These are phyloP conservation scores for Gautieria morchelliformis DNA, from an alignment of 768 basidiomycete genomes.

Conservation along the genomic window DNA sequence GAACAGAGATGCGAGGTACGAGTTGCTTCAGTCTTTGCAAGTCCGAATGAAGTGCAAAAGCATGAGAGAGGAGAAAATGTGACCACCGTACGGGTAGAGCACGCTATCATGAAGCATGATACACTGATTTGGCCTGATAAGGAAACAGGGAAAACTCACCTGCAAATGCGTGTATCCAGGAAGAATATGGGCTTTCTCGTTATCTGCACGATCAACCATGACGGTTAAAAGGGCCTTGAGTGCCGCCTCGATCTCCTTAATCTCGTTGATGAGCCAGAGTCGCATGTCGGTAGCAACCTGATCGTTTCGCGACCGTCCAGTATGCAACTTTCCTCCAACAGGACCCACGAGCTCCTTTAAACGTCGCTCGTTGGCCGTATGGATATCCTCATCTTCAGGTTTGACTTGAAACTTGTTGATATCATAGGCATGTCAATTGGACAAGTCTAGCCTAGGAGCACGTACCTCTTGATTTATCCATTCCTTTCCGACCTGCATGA, in stretches of 20 bases:
- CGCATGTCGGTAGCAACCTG: conserved; percentile 99
- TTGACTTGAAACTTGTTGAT: conserved; percentile 55
- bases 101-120: conserved; percentile 41
- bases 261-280: conserved; percentile 84
- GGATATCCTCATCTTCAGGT: conserved; percentile 96
- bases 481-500: conserved; percentile 68
- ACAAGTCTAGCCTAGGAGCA: neutral
- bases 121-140: neutral
- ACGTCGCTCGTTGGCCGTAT: conserved; percentile 95
- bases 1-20: conserved; percentile 81
- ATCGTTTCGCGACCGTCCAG: conserved; percentile 94
- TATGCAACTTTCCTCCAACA: conserved; percentile 92
- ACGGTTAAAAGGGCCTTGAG: conserved; percentile 77
- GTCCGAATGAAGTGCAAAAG: conserved; percentile 86
- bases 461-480: conserved; percentile 71
- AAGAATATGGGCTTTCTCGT: conserved; percentile 82
- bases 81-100: conserved; percentile 99
- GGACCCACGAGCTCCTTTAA: conserved; percentile 88
- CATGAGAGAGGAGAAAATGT: conserved; percentile 90
- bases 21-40: conserved; percentile 77
- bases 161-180: conserved; percentile 98
- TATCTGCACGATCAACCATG: conserved; percentile 87
- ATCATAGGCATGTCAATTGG: neutral
- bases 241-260: conserved; percentile 51
- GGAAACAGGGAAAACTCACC: conserved; percentile 35